Evolutionary conservation across 148 eudicot genomes (phyloP).

Genomic region (Rhododendron williamsianum): DNA sequence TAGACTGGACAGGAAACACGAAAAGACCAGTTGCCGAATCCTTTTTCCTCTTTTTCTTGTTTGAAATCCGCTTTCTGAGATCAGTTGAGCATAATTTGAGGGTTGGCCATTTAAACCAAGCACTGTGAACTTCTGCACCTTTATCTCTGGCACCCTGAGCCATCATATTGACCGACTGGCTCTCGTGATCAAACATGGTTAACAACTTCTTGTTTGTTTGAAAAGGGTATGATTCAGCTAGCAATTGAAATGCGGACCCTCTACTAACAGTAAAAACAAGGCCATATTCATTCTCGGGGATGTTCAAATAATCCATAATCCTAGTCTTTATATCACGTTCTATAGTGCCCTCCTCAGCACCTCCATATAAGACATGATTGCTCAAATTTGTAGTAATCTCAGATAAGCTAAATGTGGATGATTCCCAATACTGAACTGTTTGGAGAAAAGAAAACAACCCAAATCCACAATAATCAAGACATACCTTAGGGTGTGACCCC

Average conservation of each 20-base stretch:
- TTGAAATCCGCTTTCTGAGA: constrained; percentile 73
- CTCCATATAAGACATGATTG: constrained; percentile 90
- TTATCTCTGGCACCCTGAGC: constrained; percentile 79
- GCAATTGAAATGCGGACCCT: constrained; percentile 89
- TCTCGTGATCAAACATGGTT: constrained; percentile 98
- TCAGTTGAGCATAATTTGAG: constrained; percentile 86
- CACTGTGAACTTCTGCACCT: constrained; percentile 86
- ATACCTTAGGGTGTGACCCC: constrained; percentile 63
- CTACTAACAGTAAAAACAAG: constrained; percentile 93
- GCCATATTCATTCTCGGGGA: constrained; percentile 94
- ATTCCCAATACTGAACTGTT: constrained; percentile 72
- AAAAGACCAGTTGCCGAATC: constrained; percentile 83
- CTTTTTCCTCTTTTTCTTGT: constrained; percentile 80
- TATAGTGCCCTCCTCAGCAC: constrained; percentile 79
- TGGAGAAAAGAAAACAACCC: constrained; percentile 92
- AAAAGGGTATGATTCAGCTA: constrained; percentile 94
- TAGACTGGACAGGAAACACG: constrained; percentile 90
- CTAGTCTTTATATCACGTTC: constrained; percentile 83
- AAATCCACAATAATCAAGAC: constrained; percentile 96
- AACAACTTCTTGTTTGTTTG: constrained; percentile 84
- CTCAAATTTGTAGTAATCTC: constrained; percentile 91
- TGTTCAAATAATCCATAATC: constrained; percentile 90
- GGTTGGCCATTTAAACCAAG: constrained; percentile 95
- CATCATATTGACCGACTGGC: constrained; percentile 98
- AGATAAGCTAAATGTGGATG: constrained; percentile 81